These are phyloP conservation scores for Ophiostoma montium DNA, from an alignment of 2,329 filamentous ascomycete genomes.

Conservation along the genomic window DNA sequence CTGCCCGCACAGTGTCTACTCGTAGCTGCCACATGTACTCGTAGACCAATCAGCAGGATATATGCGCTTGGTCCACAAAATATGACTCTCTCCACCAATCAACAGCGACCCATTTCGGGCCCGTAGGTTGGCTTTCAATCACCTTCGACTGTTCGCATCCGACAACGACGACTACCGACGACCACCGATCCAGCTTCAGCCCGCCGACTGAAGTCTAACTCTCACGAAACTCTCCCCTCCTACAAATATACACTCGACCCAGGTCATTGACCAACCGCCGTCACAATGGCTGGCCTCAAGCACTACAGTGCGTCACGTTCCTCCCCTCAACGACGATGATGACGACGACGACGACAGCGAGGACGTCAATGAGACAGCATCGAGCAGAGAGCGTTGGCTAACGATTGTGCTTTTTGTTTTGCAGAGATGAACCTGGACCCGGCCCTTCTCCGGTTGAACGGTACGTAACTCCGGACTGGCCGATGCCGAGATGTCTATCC, in stretches of 20 bases:
- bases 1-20: not conserved
- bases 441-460: conserved; percentile 30
- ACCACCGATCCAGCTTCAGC: not conserved
- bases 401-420: conserved; percentile 5
- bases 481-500: not conserved
- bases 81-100: conserved; percentile 9
- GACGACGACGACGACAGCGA: not conserved
- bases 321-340: not conserved
- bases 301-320: conserved; percentile 25
- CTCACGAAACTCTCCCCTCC: not conserved
- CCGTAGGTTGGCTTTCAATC: not conserved
- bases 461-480: conserved; percentile 21
- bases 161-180: not conserved
- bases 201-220: not conserved
- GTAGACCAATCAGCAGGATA: not conserved
- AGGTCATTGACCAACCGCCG: conserved; percentile 8
- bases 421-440: conserved; percentile 33
- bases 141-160: not conserved
- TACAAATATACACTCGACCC: conserved; percentile 1
- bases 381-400: not conserved
- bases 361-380: not conserved
- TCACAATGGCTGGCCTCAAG: conserved; percentile 29
- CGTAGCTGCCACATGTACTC: too few species aligned
- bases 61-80: not conserved
- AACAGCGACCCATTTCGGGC: conserved; percentile 11